Percentiles rank a stretch among this genome's conserved stretches.
These are phyloP conservation scores for Ascobolus immersus DNA, from an alignment of 495 filamentous ascomycete genomes.

Conservation along the genomic window DNA sequence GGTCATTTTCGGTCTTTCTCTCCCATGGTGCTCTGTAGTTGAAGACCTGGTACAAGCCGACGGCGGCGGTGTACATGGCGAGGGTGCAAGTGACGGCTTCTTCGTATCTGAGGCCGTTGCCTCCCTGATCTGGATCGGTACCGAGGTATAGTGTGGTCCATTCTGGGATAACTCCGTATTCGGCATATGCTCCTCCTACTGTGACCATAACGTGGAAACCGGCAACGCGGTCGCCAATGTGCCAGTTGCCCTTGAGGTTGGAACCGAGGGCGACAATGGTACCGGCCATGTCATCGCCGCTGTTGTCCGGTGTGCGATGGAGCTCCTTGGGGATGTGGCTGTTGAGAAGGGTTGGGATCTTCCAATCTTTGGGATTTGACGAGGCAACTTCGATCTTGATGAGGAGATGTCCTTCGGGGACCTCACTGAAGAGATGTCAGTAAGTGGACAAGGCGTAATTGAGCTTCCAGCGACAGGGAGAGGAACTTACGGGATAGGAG, in stretches of 20 bases:
- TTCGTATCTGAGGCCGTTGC: conserved; percentile 16
- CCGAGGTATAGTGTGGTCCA: conserved; percentile 5
- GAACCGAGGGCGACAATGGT: conserved; percentile 22
- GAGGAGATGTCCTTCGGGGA: no score
- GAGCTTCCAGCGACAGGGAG: no score
- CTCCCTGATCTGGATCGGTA: conserved; percentile 15
- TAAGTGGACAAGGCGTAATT: no score
- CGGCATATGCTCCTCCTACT: conserved; percentile 22
- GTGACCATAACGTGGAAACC: conserved; percentile 21
- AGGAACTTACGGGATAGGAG: no score
- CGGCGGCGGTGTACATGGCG: conserved; percentile 28
- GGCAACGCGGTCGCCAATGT: conserved; percentile 25
- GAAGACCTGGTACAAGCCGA: conserved; percentile 22
- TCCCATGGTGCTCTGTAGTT: conserved; percentile 19
- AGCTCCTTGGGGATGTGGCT: no score
- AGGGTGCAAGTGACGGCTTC: conserved; percentile 26
- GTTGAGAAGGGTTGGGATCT: no score
- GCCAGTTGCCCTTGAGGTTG: conserved; percentile 16
- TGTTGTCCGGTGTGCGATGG: no score
- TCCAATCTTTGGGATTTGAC: no score
- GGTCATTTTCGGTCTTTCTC: conserved; percentile 13
- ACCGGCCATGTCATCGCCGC: conserved; percentile 20
- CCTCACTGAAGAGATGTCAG: no score
- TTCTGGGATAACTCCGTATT: conserved; percentile 19
- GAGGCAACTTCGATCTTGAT: no score